Evolutionary conservation across 2,329 filamentous ascomycete species (phyloP).

Genomic region (Cladosporium sp.): DNA sequence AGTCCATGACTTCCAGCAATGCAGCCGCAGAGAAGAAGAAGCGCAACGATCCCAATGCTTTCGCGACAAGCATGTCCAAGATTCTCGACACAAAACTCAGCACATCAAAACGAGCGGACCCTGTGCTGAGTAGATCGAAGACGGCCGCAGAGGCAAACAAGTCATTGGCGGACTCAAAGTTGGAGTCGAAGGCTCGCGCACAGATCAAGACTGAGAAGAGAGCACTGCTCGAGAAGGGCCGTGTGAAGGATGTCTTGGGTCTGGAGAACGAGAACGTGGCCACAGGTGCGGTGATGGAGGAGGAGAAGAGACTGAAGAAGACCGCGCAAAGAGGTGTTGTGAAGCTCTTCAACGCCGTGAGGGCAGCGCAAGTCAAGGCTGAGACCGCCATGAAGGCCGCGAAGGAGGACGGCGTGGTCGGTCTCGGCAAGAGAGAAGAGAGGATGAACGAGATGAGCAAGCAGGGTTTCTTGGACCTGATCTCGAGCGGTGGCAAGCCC

Average conservation of each 20-base stretch:
- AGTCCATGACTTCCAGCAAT: slow-evolving; percentile 33
- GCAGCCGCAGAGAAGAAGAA: slow-evolving; percentile 62
- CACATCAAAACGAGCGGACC: slow-evolving; percentile 77
- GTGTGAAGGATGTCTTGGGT: slow-evolving; percentile 82
- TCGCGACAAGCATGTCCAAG: slow-evolving; percentile 89
- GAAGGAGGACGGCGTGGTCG: slow-evolving; percentile 73
- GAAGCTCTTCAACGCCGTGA: slow-evolving; percentile 93
- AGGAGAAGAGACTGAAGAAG: slow-evolving; percentile 80
- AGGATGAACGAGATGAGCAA: slow-evolving; percentile 95
- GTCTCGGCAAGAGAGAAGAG: slow-evolving; percentile 78
- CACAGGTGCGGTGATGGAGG: slow-evolving; percentile 60
- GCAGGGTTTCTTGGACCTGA: slow-evolving; percentile 92
- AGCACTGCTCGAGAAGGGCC: slow-evolving; percentile 78
- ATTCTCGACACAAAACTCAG: slow-evolving; percentile 90
- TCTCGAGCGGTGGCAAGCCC: slow-evolving; percentile 60
- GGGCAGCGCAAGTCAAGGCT: slow-evolving; percentile 87
- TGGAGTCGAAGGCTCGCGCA: slow-evolving; percentile 79
- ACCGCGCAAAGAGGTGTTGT: slow-evolving; percentile 92
- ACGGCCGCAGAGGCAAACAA: slow-evolving; percentile 72
- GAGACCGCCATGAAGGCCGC: slow-evolving; percentile 72
- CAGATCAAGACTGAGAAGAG: slow-evolving; percentile 81
- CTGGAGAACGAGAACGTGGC: slow-evolving; percentile 54
- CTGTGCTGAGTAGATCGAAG: slow-evolving; percentile 83
- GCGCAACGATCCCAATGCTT: slow-evolving; percentile 87
- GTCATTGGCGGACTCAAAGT: slow-evolving; percentile 70